Conservation (phyloP, 345 rosid species). For the Theobroma cacao region DNA sequence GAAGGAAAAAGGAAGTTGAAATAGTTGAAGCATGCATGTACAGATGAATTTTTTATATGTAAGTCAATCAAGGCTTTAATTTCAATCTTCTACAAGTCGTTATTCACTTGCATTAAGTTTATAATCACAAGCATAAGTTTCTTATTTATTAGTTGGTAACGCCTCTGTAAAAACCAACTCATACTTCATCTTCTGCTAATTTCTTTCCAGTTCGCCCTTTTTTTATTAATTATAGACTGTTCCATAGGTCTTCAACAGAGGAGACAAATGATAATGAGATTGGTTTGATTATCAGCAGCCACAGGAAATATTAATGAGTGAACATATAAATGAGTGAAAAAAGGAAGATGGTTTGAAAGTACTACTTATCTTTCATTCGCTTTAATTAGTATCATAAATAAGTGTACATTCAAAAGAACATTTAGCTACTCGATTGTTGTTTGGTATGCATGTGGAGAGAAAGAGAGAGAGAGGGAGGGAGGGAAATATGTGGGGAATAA, state of each 20-base stretch:
- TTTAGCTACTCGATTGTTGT: not conserved
- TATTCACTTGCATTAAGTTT: slow-evolving; percentile 8
- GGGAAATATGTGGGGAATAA: not conserved
- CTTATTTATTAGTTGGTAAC: not conserved
- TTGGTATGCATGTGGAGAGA: not conserved
- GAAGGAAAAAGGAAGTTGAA: slow-evolving; percentile 15
- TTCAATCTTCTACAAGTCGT: not conserved
- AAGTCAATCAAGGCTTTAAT: slow-evolving; percentile 15
- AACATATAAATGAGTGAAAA: not conserved
- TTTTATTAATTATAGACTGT: not conserved
- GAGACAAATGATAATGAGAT: not conserved
- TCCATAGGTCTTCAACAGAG: not conserved
- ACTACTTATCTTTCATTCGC: not conserved
- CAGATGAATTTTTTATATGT: slow-evolving; percentile 33
- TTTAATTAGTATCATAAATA: not conserved
- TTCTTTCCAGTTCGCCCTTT: not conserved
- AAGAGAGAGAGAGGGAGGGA: not conserved
- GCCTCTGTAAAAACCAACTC: not conserved
- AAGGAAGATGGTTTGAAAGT: not conserved
- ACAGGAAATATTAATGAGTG: not conserved
- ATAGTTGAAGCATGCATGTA: slow-evolving; percentile 26
- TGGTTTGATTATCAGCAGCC: not conserved
- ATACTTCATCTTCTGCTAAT: not conserved
- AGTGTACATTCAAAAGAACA: not conserved
- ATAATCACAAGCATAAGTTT: not conserved